phyloP scores from a whole-genome alignment of 164 flowering plant genomes.

The Liquidambar formosana region DNA sequence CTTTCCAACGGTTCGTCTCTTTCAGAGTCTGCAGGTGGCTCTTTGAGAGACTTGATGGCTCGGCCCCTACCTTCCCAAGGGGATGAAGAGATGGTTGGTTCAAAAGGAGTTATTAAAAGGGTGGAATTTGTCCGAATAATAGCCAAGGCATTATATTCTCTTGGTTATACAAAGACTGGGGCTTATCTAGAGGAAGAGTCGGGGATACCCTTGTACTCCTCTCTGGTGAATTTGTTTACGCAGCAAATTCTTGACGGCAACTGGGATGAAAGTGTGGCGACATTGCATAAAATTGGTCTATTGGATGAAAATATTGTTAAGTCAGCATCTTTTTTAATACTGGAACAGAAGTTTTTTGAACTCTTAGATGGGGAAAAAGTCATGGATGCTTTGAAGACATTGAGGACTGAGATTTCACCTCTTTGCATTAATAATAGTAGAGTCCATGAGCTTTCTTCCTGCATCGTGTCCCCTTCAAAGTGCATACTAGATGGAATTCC shows the following conservation, averaged over 20 bases:
- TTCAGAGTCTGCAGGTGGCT: slow-evolving; percentile 41
- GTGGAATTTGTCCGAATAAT: slow-evolving; percentile 74
- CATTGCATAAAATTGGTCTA: slow-evolving; percentile 54
- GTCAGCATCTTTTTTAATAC: slow-evolving; percentile 64
- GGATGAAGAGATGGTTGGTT: slow-evolving; percentile 67
- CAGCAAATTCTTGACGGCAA: slow-evolving; percentile 64
- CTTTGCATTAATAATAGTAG: slow-evolving; percentile 47
- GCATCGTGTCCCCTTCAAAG: slow-evolving; percentile 47
- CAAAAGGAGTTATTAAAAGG: slow-evolving; percentile 61
- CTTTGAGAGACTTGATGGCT: slow-evolving; percentile 64
- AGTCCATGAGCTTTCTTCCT: slow-evolving; percentile 67
- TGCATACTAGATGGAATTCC: slow-evolving; percentile 24
- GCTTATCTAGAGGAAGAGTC: slow-evolving; percentile 82
- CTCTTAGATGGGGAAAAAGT: slow-evolving; percentile 45
- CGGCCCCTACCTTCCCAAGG: slow-evolving; percentile 56
- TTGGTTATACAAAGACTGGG: slow-evolving; percentile 71
- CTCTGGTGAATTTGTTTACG: slow-evolving; percentile 50
- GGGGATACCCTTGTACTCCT: slow-evolving; percentile 73
- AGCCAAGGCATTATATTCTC: slow-evolving; percentile 71
- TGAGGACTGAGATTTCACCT: slow-evolving; percentile 75
- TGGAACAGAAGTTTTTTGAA: slow-evolving; percentile 83
- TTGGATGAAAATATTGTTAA: slow-evolving; percentile 53
- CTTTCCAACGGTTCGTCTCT: slow-evolving; percentile 38
- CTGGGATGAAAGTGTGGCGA: slow-evolving; percentile 72
- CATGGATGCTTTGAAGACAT: slow-evolving; percentile 63